phyloP scores from a whole-genome alignment of 345 rosid genomes.

The Toxicodendron radicans region DNA sequence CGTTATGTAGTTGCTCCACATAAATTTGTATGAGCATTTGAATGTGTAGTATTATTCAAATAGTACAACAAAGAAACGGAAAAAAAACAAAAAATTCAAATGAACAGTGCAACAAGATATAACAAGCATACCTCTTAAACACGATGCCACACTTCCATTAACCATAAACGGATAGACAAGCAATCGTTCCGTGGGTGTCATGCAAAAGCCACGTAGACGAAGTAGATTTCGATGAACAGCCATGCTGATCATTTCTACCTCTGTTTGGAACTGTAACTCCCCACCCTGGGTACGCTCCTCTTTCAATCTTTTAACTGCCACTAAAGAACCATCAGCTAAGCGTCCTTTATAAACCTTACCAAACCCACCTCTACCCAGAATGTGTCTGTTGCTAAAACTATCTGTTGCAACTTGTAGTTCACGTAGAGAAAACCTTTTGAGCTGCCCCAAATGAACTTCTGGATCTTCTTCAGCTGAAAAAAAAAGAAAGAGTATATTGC shows the following conservation, averaged over 20 bases:
- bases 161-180: constrained; percentile 87
- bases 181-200: constrained; percentile 91
- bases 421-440: constrained; percentile 80
- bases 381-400: constrained; percentile 63
- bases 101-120: neutral
- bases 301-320: constrained; percentile 86
- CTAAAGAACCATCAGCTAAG: constrained; percentile 68
- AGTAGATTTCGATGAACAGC: constrained; percentile 91
- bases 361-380: constrained; percentile 88
- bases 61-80: neutral
- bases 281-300: constrained; percentile 89
- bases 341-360: constrained; percentile 94
- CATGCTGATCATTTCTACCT: constrained; percentile 94
- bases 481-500: constrained; percentile 15
- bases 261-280: constrained; percentile 89
- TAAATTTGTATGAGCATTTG: too few species aligned
- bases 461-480: constrained; percentile 94
- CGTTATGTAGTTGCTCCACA: too few species aligned
- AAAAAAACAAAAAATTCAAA: neutral
- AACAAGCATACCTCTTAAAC: constrained; percentile 70
- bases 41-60: too few species aligned
- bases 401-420: constrained; percentile 88
- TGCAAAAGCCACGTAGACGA: constrained; percentile 87
- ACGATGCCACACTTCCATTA: constrained; percentile 96
- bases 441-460: constrained; percentile 89